phyloP scores from a whole-genome alignment of 345 rosid genomes.

The Eucalyptus guilfoylei region DNA sequence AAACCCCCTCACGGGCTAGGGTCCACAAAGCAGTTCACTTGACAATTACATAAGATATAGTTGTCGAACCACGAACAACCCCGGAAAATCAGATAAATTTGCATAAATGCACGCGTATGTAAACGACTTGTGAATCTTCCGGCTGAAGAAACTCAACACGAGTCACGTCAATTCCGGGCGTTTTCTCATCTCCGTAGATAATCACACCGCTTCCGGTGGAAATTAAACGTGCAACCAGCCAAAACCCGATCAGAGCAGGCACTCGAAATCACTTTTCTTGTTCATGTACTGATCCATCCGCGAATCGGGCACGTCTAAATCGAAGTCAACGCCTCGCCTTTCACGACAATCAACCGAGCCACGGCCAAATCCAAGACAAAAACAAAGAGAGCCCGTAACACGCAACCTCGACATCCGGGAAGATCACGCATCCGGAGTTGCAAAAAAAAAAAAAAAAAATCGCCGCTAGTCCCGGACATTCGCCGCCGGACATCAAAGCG shows the following conservation, averaged over 20 bases:
- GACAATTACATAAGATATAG: neutral
- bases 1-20: neutral
- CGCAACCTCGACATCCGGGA: neutral
- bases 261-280: neutral
- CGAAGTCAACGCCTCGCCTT: neutral
- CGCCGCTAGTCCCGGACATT: neutral
- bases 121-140: neutral
- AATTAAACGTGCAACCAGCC: neutral
- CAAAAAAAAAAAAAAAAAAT: neutral
- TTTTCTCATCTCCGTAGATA: neutral
- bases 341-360: neutral
- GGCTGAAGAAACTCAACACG: neutral
- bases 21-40: neutral
- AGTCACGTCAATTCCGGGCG: neutral
- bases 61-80: neutral
- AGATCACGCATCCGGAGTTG: neutral
- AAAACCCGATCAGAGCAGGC: neutral
- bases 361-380: neutral
- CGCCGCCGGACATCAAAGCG: neutral
- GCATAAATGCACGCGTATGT: neutral
- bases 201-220: neutral
- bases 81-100: neutral
- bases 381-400: neutral
- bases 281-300: neutral
- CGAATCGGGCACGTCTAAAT: neutral